phyloP scores from a whole-genome alignment of 208 protist genomes.

The Jaenimonas drosophilae region DNA sequence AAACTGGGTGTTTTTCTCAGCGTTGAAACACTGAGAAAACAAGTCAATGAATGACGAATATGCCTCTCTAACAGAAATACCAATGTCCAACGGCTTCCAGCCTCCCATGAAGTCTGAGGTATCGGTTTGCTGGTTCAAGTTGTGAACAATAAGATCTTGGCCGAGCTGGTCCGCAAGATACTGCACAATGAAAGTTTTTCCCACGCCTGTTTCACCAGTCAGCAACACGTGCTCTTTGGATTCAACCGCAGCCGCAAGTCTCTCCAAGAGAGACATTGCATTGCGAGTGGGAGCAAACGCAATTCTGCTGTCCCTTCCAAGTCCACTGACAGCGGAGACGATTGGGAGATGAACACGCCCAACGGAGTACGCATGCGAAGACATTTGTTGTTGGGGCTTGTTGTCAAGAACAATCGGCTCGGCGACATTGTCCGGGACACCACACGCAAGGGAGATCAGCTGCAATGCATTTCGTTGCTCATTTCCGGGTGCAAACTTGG shows the following conservation, averaged over 20 bases:
- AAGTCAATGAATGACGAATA: conserved; percentile 87
- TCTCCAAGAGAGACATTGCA: conserved; percentile 92
- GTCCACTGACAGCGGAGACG: conserved; percentile 13
- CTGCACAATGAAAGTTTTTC: conserved; percentile 91
- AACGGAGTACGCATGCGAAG: conserved; percentile 35
- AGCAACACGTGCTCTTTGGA: conserved; percentile 95
- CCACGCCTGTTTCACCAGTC: conserved; percentile 98
- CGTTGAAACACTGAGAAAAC: conserved; percentile 93
- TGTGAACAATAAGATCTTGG: conserved; percentile 94
- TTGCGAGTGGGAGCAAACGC: conserved; percentile 94
- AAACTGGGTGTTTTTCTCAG: conserved; percentile 71
- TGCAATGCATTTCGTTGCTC: conserved; percentile 24
- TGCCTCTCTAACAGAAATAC: conserved; percentile 44
- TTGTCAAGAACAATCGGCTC: conserved; percentile 53
- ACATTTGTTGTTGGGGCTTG: conserved; percentile 44
- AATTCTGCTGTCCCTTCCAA: conserved; percentile 42
- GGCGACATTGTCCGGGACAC: conserved; percentile 46
- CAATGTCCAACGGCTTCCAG: conserved; percentile 97
- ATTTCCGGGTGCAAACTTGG: conserved; percentile 44
- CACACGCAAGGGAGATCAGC: conserved; percentile 40
- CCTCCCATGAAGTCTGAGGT: conserved; percentile 98
- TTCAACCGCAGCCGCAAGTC: conserved; percentile 87
- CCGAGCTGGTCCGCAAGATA: conserved; percentile 86
- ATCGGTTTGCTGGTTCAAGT: conserved; percentile 99
- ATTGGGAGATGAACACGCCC: conserved; percentile 48